Evolutionary conservation across 768 basidiomycete species (phyloP).

Genomic region (Lepiota brunneoincarnata): DNA sequence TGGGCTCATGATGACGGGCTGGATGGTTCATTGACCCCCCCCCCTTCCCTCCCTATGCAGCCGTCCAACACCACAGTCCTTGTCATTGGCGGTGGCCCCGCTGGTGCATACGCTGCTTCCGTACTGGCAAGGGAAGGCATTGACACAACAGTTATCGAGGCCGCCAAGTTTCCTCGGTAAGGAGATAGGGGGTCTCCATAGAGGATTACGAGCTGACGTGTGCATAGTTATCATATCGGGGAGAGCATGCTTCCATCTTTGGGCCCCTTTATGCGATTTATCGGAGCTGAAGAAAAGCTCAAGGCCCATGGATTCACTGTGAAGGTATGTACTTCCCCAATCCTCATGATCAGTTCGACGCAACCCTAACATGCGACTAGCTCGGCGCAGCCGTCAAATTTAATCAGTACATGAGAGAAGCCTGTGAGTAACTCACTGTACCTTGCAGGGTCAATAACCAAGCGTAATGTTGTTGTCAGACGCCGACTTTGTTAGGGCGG

Average conservation of each 20-base stretch:
- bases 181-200: too few species aligned
- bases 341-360: neutral
- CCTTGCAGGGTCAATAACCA: neutral
- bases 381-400: conserved; percentile 41
- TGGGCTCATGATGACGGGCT: neutral
- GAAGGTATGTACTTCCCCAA: conserved; percentile 24
- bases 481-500: conserved; percentile 30
- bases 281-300: conserved; percentile 34
- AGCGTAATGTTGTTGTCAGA: conserved; percentile 16
- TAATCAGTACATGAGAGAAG: conserved; percentile 34
- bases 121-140: conserved; percentile 40
- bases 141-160: conserved; percentile 38
- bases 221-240: conserved; percentile 33
- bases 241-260: conserved; percentile 37
- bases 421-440: conserved; percentile 25
- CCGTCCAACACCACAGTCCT: conserved; percentile 26
- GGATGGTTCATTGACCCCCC: neutral
- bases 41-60: neutral
- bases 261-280: conserved; percentile 31
- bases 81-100: conserved; percentile 45
- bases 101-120: conserved; percentile 44
- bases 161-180: conserved; percentile 39
- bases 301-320: conserved; percentile 27
- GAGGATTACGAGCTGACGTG: neutral
- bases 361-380: conserved; percentile 18